Base-by-base conservation (phyloP, 805 yeast genomes). In the Yamadazyma philogaea region DNA sequence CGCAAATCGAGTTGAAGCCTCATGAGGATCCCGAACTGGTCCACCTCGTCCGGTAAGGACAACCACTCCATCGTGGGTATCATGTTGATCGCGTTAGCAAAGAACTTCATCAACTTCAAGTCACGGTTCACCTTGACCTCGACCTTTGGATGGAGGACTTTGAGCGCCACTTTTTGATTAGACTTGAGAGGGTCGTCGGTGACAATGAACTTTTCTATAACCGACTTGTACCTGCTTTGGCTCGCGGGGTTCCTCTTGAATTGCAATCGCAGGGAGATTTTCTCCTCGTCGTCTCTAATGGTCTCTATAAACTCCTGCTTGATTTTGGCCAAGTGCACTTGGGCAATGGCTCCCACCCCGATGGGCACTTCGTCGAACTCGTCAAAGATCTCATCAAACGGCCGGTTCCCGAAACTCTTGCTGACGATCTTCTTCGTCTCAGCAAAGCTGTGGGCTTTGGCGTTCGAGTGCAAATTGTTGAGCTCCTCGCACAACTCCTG, bases 261-360 rank as follows among this genome's bases (percentile, higher is more conserved):
- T 14, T 42, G 43, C 30, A 50, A 21, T 20, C 43, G 40, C 37
- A 53, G 42, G 19, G 52, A 42, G 17, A 52, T 43, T 26, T 48
- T 49, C 2, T 56, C 59, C 18, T 61, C 65, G 31, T 54, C 60
- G 2, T 54, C 61, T 24, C 54, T 59, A 15, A 66, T 68, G 44
- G 61, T 60, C 7, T 61, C 54, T 17, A 78, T 60, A 10, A 75
- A 74, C 31, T 65, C 64, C 14, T 63, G 56, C 12, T 81, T 75
- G 18, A 87, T 63, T 49, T 79, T 81, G 1, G 86, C 97, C 30
- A 77, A 63, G 63, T 91, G 87, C 2, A 93, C 99, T 63, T 93
- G 99, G 1, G 96, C 99, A 67, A 93, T 93, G 1, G 99, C 96
- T 11, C 99, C 99, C n/a, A 91, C 91, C 1, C 99, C 99, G 6